These are phyloP conservation scores for Plasmodium cynomolgi DNA, from an alignment of 169 alveolate genomes.

Conservation along the genomic window DNA sequence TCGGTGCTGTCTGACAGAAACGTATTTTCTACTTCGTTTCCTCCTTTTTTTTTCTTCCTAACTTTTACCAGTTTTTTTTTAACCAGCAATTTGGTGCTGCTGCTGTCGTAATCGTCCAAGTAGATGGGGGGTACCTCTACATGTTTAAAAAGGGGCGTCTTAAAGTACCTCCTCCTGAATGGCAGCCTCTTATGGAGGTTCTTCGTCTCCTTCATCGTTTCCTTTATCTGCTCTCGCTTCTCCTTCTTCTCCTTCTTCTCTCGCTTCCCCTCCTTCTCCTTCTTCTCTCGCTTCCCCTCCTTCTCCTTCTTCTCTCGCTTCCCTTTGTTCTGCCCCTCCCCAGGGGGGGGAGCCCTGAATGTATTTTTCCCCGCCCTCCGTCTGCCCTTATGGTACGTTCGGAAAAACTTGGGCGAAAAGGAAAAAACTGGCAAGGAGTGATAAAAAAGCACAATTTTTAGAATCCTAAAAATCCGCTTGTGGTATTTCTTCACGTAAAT, in stretches of 20 bases:
- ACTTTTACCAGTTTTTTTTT: slow-evolving; percentile 20
- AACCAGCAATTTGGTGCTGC: not conserved
- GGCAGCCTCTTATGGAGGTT: not conserved
- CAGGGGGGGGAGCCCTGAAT: not conserved
- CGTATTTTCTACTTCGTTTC: not conserved
- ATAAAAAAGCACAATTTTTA: slow-evolving; percentile 22
- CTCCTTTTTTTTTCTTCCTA: slow-evolving; percentile 1
- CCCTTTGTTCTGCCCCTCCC: not conserved
- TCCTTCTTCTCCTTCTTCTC: not conserved
- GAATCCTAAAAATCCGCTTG: slow-evolving; percentile 29
- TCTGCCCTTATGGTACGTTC: slow-evolving; percentile 4
- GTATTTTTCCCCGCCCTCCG: not conserved
- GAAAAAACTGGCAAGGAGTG: slow-evolving; percentile 17
- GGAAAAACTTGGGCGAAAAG: slow-evolving; percentile 29
- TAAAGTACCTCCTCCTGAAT: slow-evolving; percentile 27
- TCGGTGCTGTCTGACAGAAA: slow-evolving; percentile 23
- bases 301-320: not conserved
- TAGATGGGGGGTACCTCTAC: slow-evolving; percentile 39
- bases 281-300: not conserved
- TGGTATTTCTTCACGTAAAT: slow-evolving; percentile 65
- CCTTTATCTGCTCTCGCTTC: not conserved
- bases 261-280: not conserved
- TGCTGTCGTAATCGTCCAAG: slow-evolving; percentile 21
- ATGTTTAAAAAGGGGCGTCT: slow-evolving; percentile 62
- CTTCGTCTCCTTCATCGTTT: not conserved